Evolutionary conservation across 1,284 basidiomycete genomes (phyloP).

Genomic region (Leccinum angustisporum): DNA sequence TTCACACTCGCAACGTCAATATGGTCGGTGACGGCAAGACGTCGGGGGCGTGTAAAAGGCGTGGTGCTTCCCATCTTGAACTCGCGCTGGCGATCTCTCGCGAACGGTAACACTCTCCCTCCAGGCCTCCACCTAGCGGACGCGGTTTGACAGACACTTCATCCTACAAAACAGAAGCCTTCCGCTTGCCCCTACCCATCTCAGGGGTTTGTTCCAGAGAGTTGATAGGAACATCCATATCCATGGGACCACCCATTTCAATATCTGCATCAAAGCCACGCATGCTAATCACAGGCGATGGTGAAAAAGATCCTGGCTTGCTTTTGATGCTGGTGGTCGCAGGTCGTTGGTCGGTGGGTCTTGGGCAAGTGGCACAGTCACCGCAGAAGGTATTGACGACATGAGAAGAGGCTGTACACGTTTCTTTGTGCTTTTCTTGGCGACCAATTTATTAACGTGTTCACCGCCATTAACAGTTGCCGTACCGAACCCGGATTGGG

Average conservation of each 20-base stretch:
- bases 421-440: conserved; percentile 73
- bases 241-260: conserved; percentile 30
- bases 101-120: conserved; percentile 49
- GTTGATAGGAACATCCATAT: conserved; percentile 39
- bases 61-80: conserved; percentile 25
- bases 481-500: conserved; percentile 40
- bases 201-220: conserved; percentile 30
- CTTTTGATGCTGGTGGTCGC: conserved; percentile 21
- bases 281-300: conserved; percentile 29
- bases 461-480: conserved; percentile 46
- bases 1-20: conserved; percentile 53
- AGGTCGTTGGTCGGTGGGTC: conserved; percentile 14
- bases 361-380: conserved; percentile 16
- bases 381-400: conserved; percentile 40
- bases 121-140: conserved; percentile 72
- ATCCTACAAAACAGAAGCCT: conserved; percentile 48
- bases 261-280: conserved; percentile 35
- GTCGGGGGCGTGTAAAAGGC: conserved; percentile 24
- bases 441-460: conserved; percentile 68
- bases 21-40: conserved; percentile 51
- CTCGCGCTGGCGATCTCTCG: conserved; percentile 43
- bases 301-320: conserved; percentile 25
- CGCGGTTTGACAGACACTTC: conserved; percentile 47
- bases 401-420: conserved; percentile 55
- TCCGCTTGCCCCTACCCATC: conserved; percentile 47